phyloP scores from a whole-genome alignment of 2,329 filamentous ascomycete species.

The Didymella lethalis region DNA sequence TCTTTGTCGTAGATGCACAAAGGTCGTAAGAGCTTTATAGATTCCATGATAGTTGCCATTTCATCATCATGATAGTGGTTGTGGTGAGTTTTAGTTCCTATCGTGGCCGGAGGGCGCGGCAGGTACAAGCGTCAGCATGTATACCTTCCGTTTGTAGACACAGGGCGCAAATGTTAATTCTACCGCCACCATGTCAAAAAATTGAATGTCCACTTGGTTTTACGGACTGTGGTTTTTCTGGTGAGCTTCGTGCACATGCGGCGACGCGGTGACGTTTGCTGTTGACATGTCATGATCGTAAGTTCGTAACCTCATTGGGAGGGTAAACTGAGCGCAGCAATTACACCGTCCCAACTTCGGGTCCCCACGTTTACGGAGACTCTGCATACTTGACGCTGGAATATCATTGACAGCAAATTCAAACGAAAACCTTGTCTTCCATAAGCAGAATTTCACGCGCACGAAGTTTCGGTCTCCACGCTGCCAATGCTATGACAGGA shows the following conservation, averaged over 20 bases:
- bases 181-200: background rate
- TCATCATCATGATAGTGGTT: background rate
- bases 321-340: background rate
- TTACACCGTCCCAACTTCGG: background rate
- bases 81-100: background rate
- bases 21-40: background rate
- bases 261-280: background rate
- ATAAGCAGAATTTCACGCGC: background rate
- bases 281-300: background rate
- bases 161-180: conserved; percentile 6
- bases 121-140: background rate
- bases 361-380: background rate
- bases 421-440: background rate
- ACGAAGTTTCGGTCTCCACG: background rate
- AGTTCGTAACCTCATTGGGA: background rate
- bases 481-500: background rate
- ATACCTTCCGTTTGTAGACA: background rate
- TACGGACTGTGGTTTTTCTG: background rate
- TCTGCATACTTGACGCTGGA: background rate
- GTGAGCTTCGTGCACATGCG: background rate
- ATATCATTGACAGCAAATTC: background rate
- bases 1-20: background rate
- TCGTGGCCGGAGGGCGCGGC: conserved; percentile 6
- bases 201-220: background rate
- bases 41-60: background rate